Base-by-base conservation (phyloP, 2,329 filamentous ascomycete species). In the Neonectria coccinea region DNA sequence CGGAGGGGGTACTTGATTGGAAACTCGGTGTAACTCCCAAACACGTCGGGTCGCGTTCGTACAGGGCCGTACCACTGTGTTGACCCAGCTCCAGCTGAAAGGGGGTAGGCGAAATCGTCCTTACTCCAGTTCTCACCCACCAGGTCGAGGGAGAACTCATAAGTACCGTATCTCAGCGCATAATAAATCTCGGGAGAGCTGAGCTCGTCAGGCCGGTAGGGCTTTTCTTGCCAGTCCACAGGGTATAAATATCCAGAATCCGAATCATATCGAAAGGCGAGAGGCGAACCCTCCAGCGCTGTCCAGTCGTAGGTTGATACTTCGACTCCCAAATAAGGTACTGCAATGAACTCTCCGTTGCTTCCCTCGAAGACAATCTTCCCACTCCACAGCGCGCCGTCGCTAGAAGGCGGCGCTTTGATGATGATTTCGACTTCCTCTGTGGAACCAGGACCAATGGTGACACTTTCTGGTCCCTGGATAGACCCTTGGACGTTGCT, bases 291-390 rank as follows among this genome's bases (percentile, higher is more conserved):
- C 12, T 71, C 61, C 1, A 72, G 63, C 2, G 70, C 52, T 1
- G 64, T 67, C 69, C 70, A 72, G 41, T 70, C 42, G 36, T 72
- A 72, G 2, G 67, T 71, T 1, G 70, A 72, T 1, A 56, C 67
- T 47, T 72, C 67, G 27, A 71, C 41, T 1, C 70, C 70, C 50
- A 71, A 66, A 52, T 70, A 73, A 0, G 69, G 66, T 10, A 73
- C 53, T 1, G 67, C 29, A 4, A 71, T 7, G 1, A 66, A 50
- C 58, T 72, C 64, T 36, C 64, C 44, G 10, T 71, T 70, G 31
- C 29, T 54, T 10, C 69, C 69, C 2, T 60, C 31, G n/a, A 72
- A 61, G 4, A 67, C 58, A 12, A 70, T 31, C 62, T 71, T 72
- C 25, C 69, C 69, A 31, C 69, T 71, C 69, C 69, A 72, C 1